Conservation (phyloP, 768 basidiomycete genomes). For the Gymnopilus junonius region DNA sequence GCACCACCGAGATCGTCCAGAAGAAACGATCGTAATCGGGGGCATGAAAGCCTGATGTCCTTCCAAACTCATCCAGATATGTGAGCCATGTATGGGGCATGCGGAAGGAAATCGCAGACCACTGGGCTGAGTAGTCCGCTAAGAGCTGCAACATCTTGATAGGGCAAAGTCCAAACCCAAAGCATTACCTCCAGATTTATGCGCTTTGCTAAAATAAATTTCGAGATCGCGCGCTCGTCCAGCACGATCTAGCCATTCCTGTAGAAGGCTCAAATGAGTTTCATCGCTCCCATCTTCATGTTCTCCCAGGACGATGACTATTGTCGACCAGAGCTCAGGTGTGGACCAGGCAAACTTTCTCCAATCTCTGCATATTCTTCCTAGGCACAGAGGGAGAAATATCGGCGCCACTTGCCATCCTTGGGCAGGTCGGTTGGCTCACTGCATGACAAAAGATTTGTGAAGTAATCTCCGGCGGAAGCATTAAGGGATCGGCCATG, state of each 20-base stretch:
- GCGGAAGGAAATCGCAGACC: not conserved
- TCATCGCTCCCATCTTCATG: not conserved
- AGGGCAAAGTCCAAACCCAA: not conserved
- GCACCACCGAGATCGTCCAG: not conserved
- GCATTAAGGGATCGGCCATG: not conserved
- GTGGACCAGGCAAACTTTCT: slow-evolving; percentile 8
- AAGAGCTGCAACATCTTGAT: not conserved
- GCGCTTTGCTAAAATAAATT: not conserved
- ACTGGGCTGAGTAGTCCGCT: not conserved
- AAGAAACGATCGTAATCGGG: not conserved
- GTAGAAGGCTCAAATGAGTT: not conserved
- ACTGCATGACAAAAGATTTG: not conserved
- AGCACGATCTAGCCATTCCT: slow-evolving; percentile 3
- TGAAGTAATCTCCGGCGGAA: slow-evolving; percentile 1
- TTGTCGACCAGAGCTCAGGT: slow-evolving; percentile 3
- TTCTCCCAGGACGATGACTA: not conserved
- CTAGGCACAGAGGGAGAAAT: slow-evolving; percentile 2
- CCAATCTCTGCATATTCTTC: slow-evolving; percentile 8
- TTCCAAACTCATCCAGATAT: not conserved
- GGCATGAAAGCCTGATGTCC: not conserved
- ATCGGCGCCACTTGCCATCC: not conserved
- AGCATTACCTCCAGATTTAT: not conserved
- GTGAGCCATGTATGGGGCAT: not conserved
- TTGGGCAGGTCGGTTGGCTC: not conserved
- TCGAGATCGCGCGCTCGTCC: not conserved